Base-by-base conservation (phyloP, 2,329 filamentous ascomycete genomes). In the Anthostomella pinea region DNA sequence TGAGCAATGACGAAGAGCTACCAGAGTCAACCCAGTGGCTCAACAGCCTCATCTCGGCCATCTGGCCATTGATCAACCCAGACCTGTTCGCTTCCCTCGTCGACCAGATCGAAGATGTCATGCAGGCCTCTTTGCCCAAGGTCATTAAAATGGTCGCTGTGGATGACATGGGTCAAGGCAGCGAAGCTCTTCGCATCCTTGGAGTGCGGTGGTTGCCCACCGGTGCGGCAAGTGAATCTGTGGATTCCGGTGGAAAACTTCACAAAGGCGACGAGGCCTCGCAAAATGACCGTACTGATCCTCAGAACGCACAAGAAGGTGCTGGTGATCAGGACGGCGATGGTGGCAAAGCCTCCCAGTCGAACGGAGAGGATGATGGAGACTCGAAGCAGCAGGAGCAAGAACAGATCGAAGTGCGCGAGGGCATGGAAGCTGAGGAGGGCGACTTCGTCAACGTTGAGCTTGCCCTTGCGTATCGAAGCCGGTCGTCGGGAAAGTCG, bases 391-490 rank as follows among this genome's bases (percentile, higher is more conserved):
- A 62, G 26, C 58, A 60, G 24, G 59, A 64, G 17, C 53, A 66
- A 17, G 62, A 66, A 14, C 64, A 68, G 45, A 44, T 47, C n/a
- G 51, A 56, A 0, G 47, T 65, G 14, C 60, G 60, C 3, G 72
- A 81, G 49, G 81, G 80, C 2, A 83, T 87, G 80, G 79, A 85
- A 50, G 83, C 81, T 2, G 84, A 87, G 58, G 82, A 87, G 55
- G 84, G 84, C 8, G 83, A 87, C 46, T 88, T 88, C 51, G 73
- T 88, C 57, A 89, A 89, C 52, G 63, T 89, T 34, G 85, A 90
- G 55, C 66, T 88, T 11, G 83, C 82, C 0, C 83, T 89, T 51
- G 80, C 85, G 2, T 90, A 89, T 58, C 72, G 81, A 22, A 77
- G 80, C 8, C 72, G 80, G 19, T 75, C 77, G 1, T 75, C 73